Conservation (phyloP, 2,329 filamentous ascomycete species). For the Neophaeococcomyces mojaviensis region DNA sequence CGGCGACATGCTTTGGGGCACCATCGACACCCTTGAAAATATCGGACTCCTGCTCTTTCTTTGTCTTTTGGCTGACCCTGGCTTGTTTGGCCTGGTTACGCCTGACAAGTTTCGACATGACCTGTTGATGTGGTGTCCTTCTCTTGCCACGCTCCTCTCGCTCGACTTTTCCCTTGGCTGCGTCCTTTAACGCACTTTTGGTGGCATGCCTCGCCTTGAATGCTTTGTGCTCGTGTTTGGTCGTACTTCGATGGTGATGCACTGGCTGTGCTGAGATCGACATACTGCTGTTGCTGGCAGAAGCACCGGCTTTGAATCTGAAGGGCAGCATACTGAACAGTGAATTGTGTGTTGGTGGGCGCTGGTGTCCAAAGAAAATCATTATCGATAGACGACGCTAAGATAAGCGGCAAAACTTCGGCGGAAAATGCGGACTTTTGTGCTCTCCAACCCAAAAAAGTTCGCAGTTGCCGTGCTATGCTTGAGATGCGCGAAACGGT, state of each 20-base stretch:
- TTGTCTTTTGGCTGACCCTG: constrained; percentile 72
- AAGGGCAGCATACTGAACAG: constrained; percentile 52
- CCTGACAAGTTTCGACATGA: constrained; percentile 95
- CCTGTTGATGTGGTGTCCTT: constrained; percentile 88
- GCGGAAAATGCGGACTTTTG: too few relatives aligned
- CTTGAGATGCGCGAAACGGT: too few relatives aligned
- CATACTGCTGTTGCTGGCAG: constrained; percentile 58
- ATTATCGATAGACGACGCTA: too few relatives aligned
- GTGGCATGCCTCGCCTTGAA: constrained; percentile 90
- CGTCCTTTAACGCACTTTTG: constrained; percentile 78
- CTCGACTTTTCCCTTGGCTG: constrained; percentile 77
- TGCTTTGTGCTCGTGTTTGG: constrained; percentile 77
- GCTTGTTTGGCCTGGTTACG: constrained; percentile 91
- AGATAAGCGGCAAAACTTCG: too few relatives aligned
- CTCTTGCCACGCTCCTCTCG: constrained; percentile 58
- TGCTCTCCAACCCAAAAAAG: too few relatives aligned
- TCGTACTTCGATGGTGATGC: constrained; percentile 88
- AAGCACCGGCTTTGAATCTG: constrained; percentile 75
- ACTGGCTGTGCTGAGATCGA: constrained; percentile 55
- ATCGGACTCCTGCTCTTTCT: constrained; percentile 68
- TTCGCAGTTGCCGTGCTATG: too few relatives aligned
- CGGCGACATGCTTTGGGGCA: constrained; percentile 77
- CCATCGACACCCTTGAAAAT: constrained; percentile 82
- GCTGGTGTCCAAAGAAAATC: too few relatives aligned
- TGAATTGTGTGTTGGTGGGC: not conserved